A percentile compares a stretch with the other conserved stretches of the same genome.
These are phyloP conservation scores for Fraxinus greggii DNA, from an alignment of 305 asterid genomes.

Conservation along the genomic window DNA sequence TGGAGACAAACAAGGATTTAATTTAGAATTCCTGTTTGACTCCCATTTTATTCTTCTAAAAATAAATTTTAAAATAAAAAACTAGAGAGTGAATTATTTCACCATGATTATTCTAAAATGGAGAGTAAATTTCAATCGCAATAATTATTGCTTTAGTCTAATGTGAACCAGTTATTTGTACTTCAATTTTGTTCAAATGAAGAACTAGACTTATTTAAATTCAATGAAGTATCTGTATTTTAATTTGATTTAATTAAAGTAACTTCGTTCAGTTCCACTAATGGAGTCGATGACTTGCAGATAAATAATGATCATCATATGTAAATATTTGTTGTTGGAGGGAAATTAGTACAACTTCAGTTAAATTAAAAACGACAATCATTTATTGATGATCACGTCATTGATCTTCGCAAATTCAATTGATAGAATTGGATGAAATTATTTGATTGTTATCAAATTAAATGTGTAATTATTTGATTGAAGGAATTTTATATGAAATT, in stretches of 20 bases:
- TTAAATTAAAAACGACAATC: no score
- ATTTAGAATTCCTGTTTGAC: background rate
- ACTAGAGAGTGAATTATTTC: background rate
- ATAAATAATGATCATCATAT: background rate
- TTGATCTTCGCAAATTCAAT: background rate
- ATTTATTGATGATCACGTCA: background rate
- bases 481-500: no score
- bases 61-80: no score
- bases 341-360: background rate
- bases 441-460: background rate
- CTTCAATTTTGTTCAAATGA: background rate
- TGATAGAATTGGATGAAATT: background rate
- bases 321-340: no score
- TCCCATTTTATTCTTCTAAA: background rate
- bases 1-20: background rate
- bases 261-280: no score
- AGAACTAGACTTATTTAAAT: background rate
- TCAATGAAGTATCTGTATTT: no score
- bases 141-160: no score
- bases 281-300: background rate
- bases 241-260: background rate
- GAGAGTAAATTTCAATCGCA: background rate
- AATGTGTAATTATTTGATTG: background rate
- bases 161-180: background rate
- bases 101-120: background rate